Evolutionary conservation across 768 basidiomycete genomes (phyloP).

Genomic region (Suillus weaverae): DNA sequence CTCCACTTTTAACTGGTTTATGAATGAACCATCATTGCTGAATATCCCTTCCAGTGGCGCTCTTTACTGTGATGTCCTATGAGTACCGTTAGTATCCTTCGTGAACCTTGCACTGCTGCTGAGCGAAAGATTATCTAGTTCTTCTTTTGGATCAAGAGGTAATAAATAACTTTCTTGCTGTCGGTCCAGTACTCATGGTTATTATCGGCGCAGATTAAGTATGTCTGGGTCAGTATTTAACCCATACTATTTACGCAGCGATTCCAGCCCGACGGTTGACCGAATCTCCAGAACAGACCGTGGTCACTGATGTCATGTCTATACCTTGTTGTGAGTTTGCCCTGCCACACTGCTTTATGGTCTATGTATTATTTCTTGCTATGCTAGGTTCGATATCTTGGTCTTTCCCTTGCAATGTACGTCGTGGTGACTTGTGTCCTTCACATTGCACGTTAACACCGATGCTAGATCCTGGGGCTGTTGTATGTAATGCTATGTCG

Average conservation of each 20-base stretch:
- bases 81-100: background rate
- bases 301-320: constrained; percentile 1
- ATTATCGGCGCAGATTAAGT: background rate
- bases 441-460: background rate
- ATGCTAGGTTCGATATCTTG: constrained; percentile 1
- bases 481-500: background rate
- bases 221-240: background rate
- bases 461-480: background rate
- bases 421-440: background rate
- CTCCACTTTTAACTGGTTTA: background rate
- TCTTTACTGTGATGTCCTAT: background rate
- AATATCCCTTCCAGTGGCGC: background rate
- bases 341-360: background rate
- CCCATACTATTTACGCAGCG: background rate
- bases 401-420: background rate
- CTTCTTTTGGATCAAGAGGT: background rate
- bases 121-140: background rate
- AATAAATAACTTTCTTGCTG: background rate
- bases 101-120: background rate
- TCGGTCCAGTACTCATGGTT: background rate
- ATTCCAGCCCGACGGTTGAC: background rate
- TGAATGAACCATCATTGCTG: background rate
- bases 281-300: background rate
- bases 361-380: background rate
- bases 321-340: background rate